Evolutionary conservation across 1,139 yeast species (phyloP).

Genomic region (Blastobotrys illinoisensis): DNA sequence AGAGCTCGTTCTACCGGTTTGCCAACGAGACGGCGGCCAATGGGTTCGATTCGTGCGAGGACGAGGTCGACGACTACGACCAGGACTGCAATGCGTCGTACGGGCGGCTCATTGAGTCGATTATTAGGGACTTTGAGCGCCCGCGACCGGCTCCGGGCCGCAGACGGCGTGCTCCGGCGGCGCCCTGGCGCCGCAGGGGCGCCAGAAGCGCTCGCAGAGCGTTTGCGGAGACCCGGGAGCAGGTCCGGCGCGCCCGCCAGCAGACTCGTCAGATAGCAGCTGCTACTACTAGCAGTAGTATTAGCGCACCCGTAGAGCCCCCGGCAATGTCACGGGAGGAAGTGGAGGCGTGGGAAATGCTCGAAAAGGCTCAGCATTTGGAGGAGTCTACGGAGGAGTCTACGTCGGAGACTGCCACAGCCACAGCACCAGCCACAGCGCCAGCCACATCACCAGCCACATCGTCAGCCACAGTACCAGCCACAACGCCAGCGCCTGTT

Average conservation of each 20-base stretch:
- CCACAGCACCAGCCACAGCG: no score
- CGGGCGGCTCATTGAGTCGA: background rate
- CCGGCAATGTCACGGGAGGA: constrained; percentile 25
- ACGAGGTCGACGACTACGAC: background rate
- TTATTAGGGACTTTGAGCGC: background rate
- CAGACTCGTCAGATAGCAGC: constrained; percentile 1
- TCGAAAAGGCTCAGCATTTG: constrained; percentile 24
- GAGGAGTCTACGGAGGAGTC: constrained; percentile 3
- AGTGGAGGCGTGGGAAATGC: constrained; percentile 30
- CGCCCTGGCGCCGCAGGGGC: background rate
- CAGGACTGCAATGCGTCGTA: background rate
- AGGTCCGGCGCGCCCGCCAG: background rate
- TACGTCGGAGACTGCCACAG: background rate
- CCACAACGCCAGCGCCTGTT: no score
- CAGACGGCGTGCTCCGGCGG: background rate
- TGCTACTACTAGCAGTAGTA: background rate
- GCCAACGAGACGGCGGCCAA: background rate
- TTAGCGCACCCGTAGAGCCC: constrained; percentile 7
- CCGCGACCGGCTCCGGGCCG: background rate
- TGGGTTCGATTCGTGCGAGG: background rate
- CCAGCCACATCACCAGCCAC: no score
- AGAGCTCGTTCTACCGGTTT: background rate
- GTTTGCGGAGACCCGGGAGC: background rate
- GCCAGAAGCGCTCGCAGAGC: background rate
- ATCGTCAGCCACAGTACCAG: no score